A percentile compares a stretch with the other conserved stretches of the same genome.
These are phyloP conservation scores for Trypanosomatidae sp. DNA, from an alignment of 208 protist genomes.

Conservation along the genomic window DNA sequence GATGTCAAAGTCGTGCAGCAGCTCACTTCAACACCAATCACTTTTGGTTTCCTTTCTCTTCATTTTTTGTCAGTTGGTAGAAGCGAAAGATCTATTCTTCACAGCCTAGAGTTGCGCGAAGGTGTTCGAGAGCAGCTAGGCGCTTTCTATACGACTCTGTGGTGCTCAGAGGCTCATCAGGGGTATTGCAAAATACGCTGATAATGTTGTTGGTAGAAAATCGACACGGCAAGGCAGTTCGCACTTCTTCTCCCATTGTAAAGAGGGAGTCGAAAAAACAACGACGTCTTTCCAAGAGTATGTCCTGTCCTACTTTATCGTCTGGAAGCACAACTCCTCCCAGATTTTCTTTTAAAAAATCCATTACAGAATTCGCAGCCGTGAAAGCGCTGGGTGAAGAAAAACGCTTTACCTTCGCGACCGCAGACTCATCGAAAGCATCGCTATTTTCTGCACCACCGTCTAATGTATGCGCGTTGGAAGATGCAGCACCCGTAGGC, in stretches of 20 bases:
- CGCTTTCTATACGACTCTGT: constrained; percentile 10
- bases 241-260: constrained; percentile 8
- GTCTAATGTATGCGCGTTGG: background rate
- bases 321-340: background rate
- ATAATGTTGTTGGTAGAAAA: constrained; percentile 18
- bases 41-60: background rate
- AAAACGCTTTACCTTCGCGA: constrained; percentile 28
- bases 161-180: background rate
- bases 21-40: background rate
- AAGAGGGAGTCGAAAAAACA: constrained; percentile 36
- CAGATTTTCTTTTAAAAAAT: constrained; percentile 24
- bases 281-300: constrained; percentile 13
- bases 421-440: background rate
- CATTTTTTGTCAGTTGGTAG: background rate
- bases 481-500: background rate
- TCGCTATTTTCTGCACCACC: background rate
- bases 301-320: background rate
- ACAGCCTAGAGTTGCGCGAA: constrained; percentile 19
- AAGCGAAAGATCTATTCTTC: constrained; percentile 5
- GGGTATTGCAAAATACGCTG: background rate
- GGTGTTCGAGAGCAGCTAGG: constrained; percentile 6
- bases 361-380: constrained; percentile 20
- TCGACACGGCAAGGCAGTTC: constrained; percentile 16
- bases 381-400: constrained; percentile 12
- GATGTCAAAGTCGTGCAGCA: background rate